phyloP scores from a whole-genome alignment of 1,284 basidiomycete genomes.

The Boletus mariae region DNA sequence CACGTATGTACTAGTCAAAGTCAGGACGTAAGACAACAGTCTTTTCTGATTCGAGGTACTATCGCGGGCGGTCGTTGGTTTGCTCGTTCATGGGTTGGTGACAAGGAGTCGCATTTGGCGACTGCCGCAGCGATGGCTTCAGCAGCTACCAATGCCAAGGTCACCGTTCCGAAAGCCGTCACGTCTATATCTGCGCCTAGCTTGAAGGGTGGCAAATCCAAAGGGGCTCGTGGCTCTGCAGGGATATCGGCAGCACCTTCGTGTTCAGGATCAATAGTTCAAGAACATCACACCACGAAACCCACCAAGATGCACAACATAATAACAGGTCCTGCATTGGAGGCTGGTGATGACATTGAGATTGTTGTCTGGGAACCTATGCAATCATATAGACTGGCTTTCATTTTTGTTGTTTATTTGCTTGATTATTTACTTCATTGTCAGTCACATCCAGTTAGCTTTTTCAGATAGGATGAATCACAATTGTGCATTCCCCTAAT shows the following conservation, averaged over 20 bases:
- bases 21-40: too few species aligned
- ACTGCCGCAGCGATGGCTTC: slow-evolving; percentile 31
- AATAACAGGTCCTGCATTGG: slow-evolving; percentile 43
- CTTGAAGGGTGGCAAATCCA: slow-evolving; percentile 37
- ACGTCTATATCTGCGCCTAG: slow-evolving; percentile 41
- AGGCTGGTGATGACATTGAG: slow-evolving; percentile 37
- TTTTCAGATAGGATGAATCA: too few species aligned
- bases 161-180: slow-evolving; percentile 30
- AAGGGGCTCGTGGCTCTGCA: slow-evolving; percentile 34
- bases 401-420: slow-evolving; percentile 3
- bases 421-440: not conserved
- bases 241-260: slow-evolving; percentile 50
- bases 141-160: slow-evolving; percentile 24
- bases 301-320: slow-evolving; percentile 59
- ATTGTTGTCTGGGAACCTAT: slow-evolving; percentile 16
- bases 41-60: slow-evolving; percentile 41
- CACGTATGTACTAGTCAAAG: too few species aligned
- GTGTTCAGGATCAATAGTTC: slow-evolving; percentile 47
- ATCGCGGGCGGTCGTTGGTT: slow-evolving; percentile 78
- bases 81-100: slow-evolving; percentile 70
- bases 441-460: too few species aligned
- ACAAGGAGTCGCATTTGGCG: slow-evolving; percentile 66
- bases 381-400: slow-evolving; percentile 10
- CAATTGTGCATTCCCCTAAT: too few species aligned
- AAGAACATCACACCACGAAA: slow-evolving; percentile 41